Conservation (phyloP, 2,329 filamentous ascomycete species). For the Monilinia polystroma region DNA sequence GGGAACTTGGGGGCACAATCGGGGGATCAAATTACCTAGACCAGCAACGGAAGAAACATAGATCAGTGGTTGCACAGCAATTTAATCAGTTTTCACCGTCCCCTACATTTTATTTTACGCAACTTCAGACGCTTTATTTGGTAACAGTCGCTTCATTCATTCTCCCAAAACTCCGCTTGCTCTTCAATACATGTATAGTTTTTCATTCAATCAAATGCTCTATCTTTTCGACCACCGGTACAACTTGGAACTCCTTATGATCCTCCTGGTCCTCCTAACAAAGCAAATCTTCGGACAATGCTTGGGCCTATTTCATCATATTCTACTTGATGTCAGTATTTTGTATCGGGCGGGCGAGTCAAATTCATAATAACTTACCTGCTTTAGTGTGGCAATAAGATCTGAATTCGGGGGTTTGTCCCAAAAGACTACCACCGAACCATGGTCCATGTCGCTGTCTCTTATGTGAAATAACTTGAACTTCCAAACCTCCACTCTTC, state of each 20-base stretch:
- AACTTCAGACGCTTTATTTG: constrained; percentile 11
- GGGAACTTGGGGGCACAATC: too few relatives aligned
- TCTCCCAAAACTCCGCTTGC: constrained; percentile 15
- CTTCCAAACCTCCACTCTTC: constrained; percentile 89
- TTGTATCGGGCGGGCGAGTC: neutral
- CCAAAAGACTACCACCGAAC: constrained; percentile 95
- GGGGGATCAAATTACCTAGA: neutral
- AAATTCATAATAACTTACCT: constrained; percentile 28
- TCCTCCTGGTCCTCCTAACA: constrained; percentile 87
- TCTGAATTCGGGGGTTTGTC: constrained; percentile 96
- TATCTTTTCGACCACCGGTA: neutral
- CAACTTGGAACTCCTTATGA: constrained; percentile 47
- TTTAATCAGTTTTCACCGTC: constrained; percentile 22
- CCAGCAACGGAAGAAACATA: neutral
- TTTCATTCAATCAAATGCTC: constrained; percentile 14
- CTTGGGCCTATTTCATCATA: constrained; percentile 96
- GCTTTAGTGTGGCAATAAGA: constrained; percentile 97
- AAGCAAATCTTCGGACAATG: constrained; percentile 91
- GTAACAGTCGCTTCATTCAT: constrained; percentile 14
- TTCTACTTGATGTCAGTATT: constrained; percentile 25
- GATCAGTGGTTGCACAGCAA: constrained; percentile 1
- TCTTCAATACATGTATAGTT: constrained; percentile 21
- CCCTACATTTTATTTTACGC: neutral
- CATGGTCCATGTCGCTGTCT: constrained; percentile 95
- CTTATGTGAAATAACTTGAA: constrained; percentile 97